Conservation (phyloP, 1,284 basidiomycete genomes). For the Sanguinoderma infundibulare region DNA sequence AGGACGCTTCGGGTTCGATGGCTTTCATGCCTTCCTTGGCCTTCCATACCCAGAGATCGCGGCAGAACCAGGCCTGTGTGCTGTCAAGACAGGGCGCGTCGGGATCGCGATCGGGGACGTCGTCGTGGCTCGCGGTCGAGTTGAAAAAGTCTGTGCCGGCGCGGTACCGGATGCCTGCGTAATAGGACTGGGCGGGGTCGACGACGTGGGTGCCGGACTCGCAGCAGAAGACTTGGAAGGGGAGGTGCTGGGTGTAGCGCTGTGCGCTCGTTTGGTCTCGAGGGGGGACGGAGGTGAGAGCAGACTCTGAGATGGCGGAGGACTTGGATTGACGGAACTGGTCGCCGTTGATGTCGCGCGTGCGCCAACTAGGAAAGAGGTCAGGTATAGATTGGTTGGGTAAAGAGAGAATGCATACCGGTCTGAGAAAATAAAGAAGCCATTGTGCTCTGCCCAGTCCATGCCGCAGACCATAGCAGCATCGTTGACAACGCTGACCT, state of each 20-base stretch:
- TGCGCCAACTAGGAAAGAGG: constrained; percentile 75
- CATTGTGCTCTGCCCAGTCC: constrained; percentile 98
- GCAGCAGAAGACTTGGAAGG: constrained; percentile 97
- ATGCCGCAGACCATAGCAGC: constrained; percentile 97
- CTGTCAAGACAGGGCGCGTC: constrained; percentile 92
- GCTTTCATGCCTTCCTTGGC: constrained; percentile 73
- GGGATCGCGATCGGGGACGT: constrained; percentile 60
- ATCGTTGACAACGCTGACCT: constrained; percentile 86
- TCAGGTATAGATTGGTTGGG: background rate
- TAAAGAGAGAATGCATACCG: constrained; percentile 53
- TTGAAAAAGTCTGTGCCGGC: constrained; percentile 83
- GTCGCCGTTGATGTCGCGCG: constrained; percentile 93
- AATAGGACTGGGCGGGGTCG: constrained; percentile 93
- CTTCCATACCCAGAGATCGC: constrained; percentile 89
- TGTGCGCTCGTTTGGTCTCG: constrained; percentile 80
- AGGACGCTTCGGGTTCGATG: constrained; percentile 34
- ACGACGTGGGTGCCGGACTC: constrained; percentile 95
- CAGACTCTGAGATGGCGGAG: constrained; percentile 83
- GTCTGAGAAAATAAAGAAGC: constrained; percentile 96
- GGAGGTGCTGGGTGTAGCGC: constrained; percentile 88
- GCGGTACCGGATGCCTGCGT: constrained; percentile 84
- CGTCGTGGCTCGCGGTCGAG: constrained; percentile 57
- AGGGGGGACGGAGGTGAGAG: constrained; percentile 68
- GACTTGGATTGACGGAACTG: constrained; percentile 95
- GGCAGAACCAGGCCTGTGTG: constrained; percentile 94